phyloP scores from a whole-genome alignment of 768 basidiomycete species.

The Leucosporidium yakuticum region DNA sequence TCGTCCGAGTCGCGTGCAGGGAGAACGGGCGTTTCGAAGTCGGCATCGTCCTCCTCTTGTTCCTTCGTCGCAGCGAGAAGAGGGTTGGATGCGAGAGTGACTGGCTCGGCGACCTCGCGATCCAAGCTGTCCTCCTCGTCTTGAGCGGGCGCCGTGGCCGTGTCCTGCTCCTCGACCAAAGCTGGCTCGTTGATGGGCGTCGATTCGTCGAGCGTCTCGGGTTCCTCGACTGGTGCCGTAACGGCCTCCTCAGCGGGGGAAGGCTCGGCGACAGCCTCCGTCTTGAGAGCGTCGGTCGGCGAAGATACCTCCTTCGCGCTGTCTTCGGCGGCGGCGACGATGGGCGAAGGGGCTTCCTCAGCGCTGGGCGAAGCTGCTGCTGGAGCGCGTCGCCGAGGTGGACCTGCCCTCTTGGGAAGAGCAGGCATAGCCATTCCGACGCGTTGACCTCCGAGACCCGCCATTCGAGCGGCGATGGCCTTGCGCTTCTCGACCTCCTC shows the following conservation, averaged over 20 bases:
- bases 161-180: background rate
- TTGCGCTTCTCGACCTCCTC: conserved; percentile 53
- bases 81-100: background rate
- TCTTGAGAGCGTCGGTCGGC: background rate
- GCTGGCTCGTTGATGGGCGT: background rate
- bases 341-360: background rate
- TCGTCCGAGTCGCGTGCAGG: conserved; percentile 4
- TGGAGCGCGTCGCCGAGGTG: background rate
- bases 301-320: background rate
- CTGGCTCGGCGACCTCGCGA: background rate
- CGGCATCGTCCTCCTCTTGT: conserved; percentile 18
- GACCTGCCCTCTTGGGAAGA: background rate
- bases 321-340: background rate
- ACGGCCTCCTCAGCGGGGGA: background rate
- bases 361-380: too few species aligned
- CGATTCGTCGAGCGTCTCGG: background rate
- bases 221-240: background rate
- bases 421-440: conserved; percentile 58
- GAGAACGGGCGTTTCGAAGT: conserved; percentile 13
- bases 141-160: background rate
- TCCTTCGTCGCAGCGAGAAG: conserved; percentile 17
- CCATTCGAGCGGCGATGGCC: conserved; percentile 87
- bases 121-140: background rate
- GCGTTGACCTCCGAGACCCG: conserved; percentile 76
- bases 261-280: background rate